Evolutionary conservation across 2,329 filamentous ascomycete species (phyloP).

Genomic region (Colletotrichum caudatum): DNA sequence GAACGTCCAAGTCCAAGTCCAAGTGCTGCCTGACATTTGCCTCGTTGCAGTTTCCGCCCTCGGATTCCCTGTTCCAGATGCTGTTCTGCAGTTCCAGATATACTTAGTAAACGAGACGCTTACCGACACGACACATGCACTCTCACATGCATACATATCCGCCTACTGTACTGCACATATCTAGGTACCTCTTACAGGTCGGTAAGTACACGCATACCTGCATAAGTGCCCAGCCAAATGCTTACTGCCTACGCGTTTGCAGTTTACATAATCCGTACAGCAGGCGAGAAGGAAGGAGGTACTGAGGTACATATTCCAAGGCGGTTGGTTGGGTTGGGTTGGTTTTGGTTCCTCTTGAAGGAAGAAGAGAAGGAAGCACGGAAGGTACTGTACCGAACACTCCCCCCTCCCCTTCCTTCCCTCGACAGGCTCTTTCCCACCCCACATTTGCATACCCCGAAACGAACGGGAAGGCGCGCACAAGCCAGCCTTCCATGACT

Average conservation of each 20-base stretch:
- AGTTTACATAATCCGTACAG: too few relatives aligned
- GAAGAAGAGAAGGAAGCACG: too few relatives aligned
- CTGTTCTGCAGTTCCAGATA: background rate
- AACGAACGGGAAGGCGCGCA: conserved; percentile 37
- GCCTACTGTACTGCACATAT: too few relatives aligned
- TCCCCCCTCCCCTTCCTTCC: background rate
- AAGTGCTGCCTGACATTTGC: background rate
- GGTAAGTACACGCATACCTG: background rate
- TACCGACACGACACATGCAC: background rate
- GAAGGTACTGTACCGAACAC: too few relatives aligned
- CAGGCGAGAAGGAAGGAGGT: background rate
- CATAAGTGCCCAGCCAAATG: background rate
- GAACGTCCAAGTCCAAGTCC: background rate
- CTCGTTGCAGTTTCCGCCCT: conserved; percentile 7
- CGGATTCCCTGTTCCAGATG: conserved; percentile 2
- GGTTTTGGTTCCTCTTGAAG: too few relatives aligned
- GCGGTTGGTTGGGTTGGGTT: too few relatives aligned
- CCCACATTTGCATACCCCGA: conserved; percentile 31
- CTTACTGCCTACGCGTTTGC: too few relatives aligned
- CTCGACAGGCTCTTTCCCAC: conserved; percentile 2
- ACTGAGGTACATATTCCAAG: too few relatives aligned
- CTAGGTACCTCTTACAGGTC: too few relatives aligned
- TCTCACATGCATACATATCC: background rate
- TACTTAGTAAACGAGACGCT: background rate
- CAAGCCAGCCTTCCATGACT: conserved; percentile 20